Percentiles rank a stretch among this genome's conserved stretches.
These are phyloP conservation scores for Entomortierella lignicola DNA, from an alignment of 192 early-diverging fungal species.

Conservation along the genomic window DNA sequence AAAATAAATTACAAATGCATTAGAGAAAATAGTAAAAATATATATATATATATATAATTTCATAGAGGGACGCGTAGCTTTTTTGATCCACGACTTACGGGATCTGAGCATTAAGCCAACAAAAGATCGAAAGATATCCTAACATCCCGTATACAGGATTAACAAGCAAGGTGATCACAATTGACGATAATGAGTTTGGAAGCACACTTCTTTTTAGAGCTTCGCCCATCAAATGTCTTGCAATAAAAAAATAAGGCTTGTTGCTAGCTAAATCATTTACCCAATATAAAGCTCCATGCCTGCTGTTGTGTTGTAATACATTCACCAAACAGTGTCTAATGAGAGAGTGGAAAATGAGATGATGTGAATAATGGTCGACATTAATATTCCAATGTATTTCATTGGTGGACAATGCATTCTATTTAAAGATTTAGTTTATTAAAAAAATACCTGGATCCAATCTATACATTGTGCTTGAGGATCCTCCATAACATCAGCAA, in stretches of 20 bases:
- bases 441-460: conserved; percentile 40
- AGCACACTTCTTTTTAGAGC: not conserved
- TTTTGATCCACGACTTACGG: conserved; percentile 59
- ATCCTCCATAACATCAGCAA: conserved; percentile 29
- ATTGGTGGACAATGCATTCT: not conserved
- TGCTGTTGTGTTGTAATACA: conserved; percentile 58
- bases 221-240: not conserved
- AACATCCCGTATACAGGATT: not conserved
- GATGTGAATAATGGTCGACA: not conserved
- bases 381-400: no score
- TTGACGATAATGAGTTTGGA: no score
- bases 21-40: not conserved
- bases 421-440: no score
- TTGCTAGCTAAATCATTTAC: conserved; percentile 15
- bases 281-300: conserved; percentile 54
- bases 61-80: not conserved
- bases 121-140: conserved; percentile 72
- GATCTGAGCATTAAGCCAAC: conserved; percentile 79
- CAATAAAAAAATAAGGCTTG: not conserved
- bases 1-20: not conserved
- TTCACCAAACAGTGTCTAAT: conserved; percentile 61
- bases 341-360: not conserved
- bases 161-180: no score
- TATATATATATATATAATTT: not conserved
- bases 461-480: conserved; percentile 31